Conservation (phyloP, 1,284 basidiomycete genomes). For the Trichosporon coremiiforme region DNA sequence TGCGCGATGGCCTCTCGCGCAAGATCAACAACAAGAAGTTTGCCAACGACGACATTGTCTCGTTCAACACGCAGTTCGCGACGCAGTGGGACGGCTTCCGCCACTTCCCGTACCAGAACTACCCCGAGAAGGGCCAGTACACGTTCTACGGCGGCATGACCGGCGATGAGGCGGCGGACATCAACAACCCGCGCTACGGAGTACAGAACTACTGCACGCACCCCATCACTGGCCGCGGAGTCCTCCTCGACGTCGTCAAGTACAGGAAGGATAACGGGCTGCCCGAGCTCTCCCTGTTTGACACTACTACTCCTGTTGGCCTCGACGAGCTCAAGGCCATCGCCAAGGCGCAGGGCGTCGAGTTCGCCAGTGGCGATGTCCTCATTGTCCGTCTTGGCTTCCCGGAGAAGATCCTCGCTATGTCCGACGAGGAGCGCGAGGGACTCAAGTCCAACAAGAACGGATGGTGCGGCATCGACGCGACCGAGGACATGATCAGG, state of each 20-base stretch:
- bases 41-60: slow-evolving; percentile 46
- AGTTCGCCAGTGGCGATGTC: slow-evolving; percentile 49
- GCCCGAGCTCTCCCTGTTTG: slow-evolving; percentile 39
- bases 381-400: slow-evolving; percentile 55
- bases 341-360: slow-evolving; percentile 62
- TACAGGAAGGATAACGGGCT: slow-evolving; percentile 45
- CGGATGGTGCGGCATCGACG: slow-evolving; percentile 38
- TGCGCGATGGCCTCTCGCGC: not conserved
- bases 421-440: slow-evolving; percentile 35
- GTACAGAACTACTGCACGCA: slow-evolving; percentile 29
- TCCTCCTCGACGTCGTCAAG: slow-evolving; percentile 34
- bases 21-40: slow-evolving; percentile 4
- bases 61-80: slow-evolving; percentile 55
- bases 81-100: slow-evolving; percentile 57
- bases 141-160: slow-evolving; percentile 30
- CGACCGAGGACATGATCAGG: slow-evolving; percentile 44
- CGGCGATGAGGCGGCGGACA: slow-evolving; percentile 24
- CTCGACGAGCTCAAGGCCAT: slow-evolving; percentile 93
- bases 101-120: slow-evolving; percentile 43
- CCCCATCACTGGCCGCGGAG: slow-evolving; percentile 32
- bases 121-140: slow-evolving; percentile 27
- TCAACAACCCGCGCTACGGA: slow-evolving; percentile 21
- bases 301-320: slow-evolving; percentile 62
- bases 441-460: slow-evolving; percentile 22
- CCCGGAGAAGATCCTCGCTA: slow-evolving; percentile 48